Base-by-base conservation (phyloP, 768 basidiomycete genomes). In the Serendipita indica region DNA sequence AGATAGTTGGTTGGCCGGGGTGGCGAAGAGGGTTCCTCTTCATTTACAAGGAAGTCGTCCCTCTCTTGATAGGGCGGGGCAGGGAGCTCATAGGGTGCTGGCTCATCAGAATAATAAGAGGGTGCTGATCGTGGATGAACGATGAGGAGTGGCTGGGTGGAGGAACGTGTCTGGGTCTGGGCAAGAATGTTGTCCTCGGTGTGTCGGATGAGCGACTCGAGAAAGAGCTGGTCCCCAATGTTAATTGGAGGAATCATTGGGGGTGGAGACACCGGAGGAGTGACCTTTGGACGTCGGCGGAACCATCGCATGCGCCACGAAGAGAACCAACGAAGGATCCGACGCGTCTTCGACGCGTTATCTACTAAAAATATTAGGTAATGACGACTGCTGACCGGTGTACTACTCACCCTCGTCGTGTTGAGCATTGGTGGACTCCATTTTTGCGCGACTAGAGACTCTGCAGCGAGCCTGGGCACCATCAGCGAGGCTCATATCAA, bases 221-320 rank as follows among this genome's bases (percentile, higher is more conserved):
- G 49, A 33, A 54, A 54, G 22, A 54, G 10, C 10, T n/a, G n/a
- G n/a, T 54, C 49, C 7, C 30, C 49, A n/a, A 54, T 54, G n/a
- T 54, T 54, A 30, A 54, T 54, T n/a, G 49, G 49, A 4, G 49
- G 49, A 12, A 54, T 54, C 32, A 54, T 28, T 28, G 49, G 49
- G 4, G 49, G 22, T 43, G 18, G 41, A 18, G 41, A 43, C 7
- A 18, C 41, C 6, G 41, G 18, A 6, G 18, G 27, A 43, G 27
- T 18, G 7, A 43, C 7, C 7, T 43, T n/a, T n/a, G 41, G 18
- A 5, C 27, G 5, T n/a, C 18, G 18, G 18, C n/a, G 18, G 18
- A 5, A 25, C 41, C 41, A 43, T 7, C 41, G 41, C 18, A 43
- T 18, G 5, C 41, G 41, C n/a, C 18, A 25, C 7, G 18, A 18